Evolutionary conservation across 148 eudicot genomes (phyloP).

Genomic region (Rheum nobile): DNA sequence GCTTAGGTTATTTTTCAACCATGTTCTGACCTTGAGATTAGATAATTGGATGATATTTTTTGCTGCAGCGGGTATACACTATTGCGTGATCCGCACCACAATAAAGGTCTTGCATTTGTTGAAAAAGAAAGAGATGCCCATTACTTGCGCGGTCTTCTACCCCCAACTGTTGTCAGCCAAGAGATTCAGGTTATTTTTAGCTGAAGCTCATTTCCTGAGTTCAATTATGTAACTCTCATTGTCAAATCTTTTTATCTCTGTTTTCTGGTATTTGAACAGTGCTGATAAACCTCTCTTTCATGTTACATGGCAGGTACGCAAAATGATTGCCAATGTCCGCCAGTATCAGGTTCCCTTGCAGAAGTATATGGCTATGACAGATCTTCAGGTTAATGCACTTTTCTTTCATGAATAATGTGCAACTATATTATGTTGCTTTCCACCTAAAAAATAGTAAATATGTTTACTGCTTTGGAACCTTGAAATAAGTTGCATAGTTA

Average conservation of each 20-base stretch:
- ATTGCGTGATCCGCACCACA: conserved; percentile 90
- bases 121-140: conserved; percentile 92
- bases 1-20: not conserved
- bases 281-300: not conserved
- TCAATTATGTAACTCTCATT: not conserved
- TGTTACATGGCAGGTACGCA: conserved; percentile 50
- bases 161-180: conserved; percentile 67
- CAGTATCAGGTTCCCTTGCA: conserved; percentile 91
- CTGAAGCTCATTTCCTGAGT: not conserved
- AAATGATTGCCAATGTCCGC: conserved; percentile 76
- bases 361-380: conserved; percentile 97
- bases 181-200: conserved; percentile 60
- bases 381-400: conserved; percentile 73
- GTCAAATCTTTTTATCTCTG: not conserved
- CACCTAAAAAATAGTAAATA: conserved; percentile 61
- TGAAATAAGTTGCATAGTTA: not conserved
- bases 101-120: conserved; percentile 84
- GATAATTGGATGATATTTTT: not conserved
- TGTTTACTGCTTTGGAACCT: not conserved
- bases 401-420: conserved; percentile 33
- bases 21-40: not conserved
- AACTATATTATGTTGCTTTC: not conserved
- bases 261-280: not conserved
- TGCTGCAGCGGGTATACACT: conserved; percentile 71
- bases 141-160: conserved; percentile 89